Percentiles rank a stretch among this genome's conserved stretches.
Evolutionary conservation across 2,329 filamentous ascomycete species (phyloP).

Genomic region (Gnomoniopsis sp.): DNA sequence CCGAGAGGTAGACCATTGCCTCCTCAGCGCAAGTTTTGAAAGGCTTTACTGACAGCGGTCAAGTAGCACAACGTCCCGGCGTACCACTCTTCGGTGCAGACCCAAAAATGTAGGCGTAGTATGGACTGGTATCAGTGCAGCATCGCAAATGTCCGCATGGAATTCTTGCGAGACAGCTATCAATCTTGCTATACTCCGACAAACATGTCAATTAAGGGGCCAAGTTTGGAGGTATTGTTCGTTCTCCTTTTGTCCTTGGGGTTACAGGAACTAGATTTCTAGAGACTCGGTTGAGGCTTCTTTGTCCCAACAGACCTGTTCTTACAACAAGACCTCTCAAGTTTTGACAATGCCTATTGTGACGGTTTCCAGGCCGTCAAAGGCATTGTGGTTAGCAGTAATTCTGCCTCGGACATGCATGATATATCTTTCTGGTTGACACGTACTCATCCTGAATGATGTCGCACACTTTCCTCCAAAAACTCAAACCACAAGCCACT

Average conservation of each 20-base stretch:
- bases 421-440: no score
- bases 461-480: background rate
- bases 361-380: background rate
- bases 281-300: background rate
- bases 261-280: background rate
- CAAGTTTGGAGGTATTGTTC: background rate
- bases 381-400: background rate
- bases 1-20: slow-evolving; percentile 7
- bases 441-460: background rate
- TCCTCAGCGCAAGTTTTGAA: background rate
- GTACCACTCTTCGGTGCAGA: background rate
- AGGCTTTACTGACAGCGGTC: background rate
- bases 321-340: background rate
- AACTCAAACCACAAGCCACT: no score
- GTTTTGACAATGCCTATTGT: background rate
- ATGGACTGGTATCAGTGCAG: background rate
- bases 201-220: background rate
- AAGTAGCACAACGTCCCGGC: slow-evolving; percentile 7
- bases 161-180: background rate
- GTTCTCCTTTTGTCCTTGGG: background rate
- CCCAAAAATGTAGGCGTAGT: background rate
- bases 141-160: background rate
- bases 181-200: background rate
- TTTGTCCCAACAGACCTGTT: background rate
- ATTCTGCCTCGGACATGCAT: no score